Conservation (phyloP, 1,139 yeast genomes). For the Kurtzmaniella quercitrusa region DNA sequence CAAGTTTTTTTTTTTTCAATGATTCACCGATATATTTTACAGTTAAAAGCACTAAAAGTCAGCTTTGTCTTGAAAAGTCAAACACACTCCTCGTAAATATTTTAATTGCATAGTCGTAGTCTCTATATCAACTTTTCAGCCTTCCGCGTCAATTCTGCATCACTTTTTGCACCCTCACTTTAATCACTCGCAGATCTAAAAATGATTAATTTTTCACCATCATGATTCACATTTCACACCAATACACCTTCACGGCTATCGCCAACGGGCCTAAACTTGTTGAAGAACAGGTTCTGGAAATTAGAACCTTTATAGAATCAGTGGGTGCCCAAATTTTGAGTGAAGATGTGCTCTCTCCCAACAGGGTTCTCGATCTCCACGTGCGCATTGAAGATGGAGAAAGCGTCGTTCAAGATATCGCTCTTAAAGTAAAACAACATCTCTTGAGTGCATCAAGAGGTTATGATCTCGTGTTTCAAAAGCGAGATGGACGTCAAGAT, state of each 20-base stretch:
- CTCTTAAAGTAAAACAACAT: conserved; percentile 8
- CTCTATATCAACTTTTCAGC: too few species aligned
- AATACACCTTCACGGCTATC: conserved; percentile 9
- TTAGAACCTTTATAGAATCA: conserved; percentile 9
- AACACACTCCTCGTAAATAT: too few species aligned
- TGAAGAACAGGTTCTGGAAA: conserved; percentile 1
- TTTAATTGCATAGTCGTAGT: too few species aligned
- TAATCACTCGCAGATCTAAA: background rate
- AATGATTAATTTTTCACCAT: background rate
- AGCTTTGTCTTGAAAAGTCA: too few species aligned
- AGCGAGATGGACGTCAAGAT: conserved; percentile 28
- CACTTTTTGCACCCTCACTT: too few species aligned
- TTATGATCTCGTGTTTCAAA: conserved; percentile 36
- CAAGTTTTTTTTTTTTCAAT: too few species aligned
- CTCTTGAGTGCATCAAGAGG: conserved; percentile 4
- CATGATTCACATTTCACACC: conserved; percentile 3
- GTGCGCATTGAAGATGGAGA: conserved; percentile 9
- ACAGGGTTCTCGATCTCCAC: conserved; percentile 14
- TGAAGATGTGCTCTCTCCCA: conserved; percentile 8
- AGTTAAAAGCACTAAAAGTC: too few species aligned
- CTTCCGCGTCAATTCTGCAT: too few species aligned
- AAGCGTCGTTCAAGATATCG: conserved; percentile 1
- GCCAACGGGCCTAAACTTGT: conserved; percentile 4
- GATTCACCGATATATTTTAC: too few species aligned
- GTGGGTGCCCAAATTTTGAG: conserved; percentile 3